Conservation (phyloP, 2,329 filamentous ascomycete species). For the Ophiostoma ulmi region DNA sequence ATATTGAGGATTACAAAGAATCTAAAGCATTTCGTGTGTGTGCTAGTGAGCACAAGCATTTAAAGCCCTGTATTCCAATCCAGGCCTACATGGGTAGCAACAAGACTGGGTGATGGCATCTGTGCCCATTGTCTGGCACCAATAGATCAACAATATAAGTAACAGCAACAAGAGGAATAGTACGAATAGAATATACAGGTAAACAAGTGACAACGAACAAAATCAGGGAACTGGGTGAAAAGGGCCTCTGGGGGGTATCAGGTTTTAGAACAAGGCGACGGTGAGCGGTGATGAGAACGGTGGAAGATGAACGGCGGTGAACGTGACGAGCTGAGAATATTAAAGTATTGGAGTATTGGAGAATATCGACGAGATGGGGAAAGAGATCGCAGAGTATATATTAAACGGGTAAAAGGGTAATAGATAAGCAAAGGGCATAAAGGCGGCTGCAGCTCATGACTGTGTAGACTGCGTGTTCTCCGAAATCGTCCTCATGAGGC, state of each 20-base stretch:
- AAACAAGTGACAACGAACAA: neutral
- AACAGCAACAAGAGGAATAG: neutral
- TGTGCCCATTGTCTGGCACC: neutral
- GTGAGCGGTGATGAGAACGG: neutral
- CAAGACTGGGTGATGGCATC: neutral
- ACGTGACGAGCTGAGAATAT: neutral
- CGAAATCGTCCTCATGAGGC: constrained; percentile 22
- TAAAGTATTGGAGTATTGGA: neutral
- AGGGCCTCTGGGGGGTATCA: constrained; percentile 23
- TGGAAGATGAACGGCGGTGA: neutral
- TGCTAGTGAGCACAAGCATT: neutral
- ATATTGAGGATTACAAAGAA: too few relatives aligned
- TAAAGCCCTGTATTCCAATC: neutral
- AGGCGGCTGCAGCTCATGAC: neutral
- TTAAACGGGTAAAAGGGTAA: neutral
- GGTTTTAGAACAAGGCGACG: constrained; percentile 18
- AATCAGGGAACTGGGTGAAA: constrained; percentile 6
- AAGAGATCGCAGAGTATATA: constrained; percentile 1
- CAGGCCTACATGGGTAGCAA: neutral
- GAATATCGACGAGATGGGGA: neutral
- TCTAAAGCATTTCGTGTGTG: neutral
- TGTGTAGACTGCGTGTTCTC: constrained; percentile 20
- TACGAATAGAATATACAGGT: neutral
- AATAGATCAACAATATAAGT: neutral
- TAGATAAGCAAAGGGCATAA: neutral